Conservation (phyloP, 1,139 yeast species). For the Candida glucosophila region DNA sequence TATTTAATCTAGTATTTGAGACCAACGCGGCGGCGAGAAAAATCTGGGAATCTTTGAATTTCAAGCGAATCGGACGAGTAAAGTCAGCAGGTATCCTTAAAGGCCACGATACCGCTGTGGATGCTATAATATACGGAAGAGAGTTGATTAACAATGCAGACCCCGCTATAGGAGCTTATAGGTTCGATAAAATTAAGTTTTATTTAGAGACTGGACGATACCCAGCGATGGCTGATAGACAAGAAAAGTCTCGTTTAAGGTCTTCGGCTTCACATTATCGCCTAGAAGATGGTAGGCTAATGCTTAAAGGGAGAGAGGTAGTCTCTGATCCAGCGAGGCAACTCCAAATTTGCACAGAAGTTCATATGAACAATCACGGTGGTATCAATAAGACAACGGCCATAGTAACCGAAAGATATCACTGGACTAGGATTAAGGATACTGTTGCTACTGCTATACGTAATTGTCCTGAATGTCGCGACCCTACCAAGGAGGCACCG, state of each 20-base stretch:
- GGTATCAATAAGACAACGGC: conserved; percentile 91
- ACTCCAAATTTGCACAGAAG: conserved; percentile 61
- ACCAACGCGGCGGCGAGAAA: conserved; percentile 76
- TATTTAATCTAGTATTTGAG: conserved; percentile 83
- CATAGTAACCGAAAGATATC: conserved; percentile 67
- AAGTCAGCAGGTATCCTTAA: conserved; percentile 81
- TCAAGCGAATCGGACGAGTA: conserved; percentile 68
- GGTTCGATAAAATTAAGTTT: conserved; percentile 71
- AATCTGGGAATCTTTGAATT: conserved; percentile 73
- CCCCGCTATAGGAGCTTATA: conserved; percentile 44
- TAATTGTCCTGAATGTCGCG: conserved; percentile 68
- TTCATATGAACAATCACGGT: conserved; percentile 64
- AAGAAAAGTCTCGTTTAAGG: conserved; percentile 76
- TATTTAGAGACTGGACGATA: conserved; percentile 81
- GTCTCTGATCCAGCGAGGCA: conserved; percentile 69
- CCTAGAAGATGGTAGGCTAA: conserved; percentile 60
- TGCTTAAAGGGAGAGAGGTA: conserved; percentile 76
- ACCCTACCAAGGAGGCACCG: conserved; percentile 24
- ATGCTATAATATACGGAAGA: conserved; percentile 64
- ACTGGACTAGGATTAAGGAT: conserved; percentile 87
- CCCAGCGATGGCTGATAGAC: conserved; percentile 75
- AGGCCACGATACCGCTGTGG: conserved; percentile 77
- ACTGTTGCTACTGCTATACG: conserved; percentile 77
- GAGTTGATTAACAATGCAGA: conserved; percentile 44
- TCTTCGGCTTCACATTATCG: conserved; percentile 76